A percentile compares a stretch with the other conserved stretches of the same genome.
Evolutionary conservation across 2,329 filamentous ascomycete genomes (phyloP).

Genomic region (Ramularia endophylla): DNA sequence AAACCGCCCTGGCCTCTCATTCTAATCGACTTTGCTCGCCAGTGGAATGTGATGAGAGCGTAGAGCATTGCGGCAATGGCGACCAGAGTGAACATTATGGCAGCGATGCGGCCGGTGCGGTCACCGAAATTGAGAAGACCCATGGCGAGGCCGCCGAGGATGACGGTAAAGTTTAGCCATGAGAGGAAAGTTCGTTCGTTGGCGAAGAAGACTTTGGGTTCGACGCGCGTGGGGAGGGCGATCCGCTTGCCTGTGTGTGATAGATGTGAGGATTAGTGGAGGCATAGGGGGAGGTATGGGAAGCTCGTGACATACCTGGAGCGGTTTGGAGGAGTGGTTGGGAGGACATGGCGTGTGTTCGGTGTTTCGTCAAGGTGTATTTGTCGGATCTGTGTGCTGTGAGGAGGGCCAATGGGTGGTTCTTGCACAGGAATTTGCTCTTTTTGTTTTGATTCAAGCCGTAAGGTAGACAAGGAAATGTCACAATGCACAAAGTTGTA

Average conservation of each 20-base stretch:
- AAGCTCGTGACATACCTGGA: slow-evolving; percentile 57
- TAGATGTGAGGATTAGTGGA: slow-evolving; percentile 8
- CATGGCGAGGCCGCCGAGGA: slow-evolving; percentile 91
- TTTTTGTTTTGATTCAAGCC: too few relatives aligned
- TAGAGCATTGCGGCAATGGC: slow-evolving; percentile 96
- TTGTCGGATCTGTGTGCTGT: too few relatives aligned
- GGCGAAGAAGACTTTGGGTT: slow-evolving; percentile 99
- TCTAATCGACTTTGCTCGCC: slow-evolving; percentile 89
- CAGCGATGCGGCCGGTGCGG: slow-evolving; percentile 77
- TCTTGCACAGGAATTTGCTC: too few relatives aligned
- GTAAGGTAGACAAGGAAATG: too few relatives aligned
- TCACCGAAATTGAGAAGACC: slow-evolving; percentile 99
- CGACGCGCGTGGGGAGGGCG: slow-evolving; percentile 92
- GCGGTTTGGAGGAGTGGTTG: slow-evolving; percentile 94
- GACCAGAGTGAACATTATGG: slow-evolving; percentile 88
- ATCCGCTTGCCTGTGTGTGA: slow-evolving; percentile 78
- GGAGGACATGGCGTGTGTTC: slow-evolving; percentile 66
- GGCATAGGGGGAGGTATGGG: slow-evolving; percentile 11
- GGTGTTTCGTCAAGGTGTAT: too few relatives aligned
- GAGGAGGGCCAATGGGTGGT: too few relatives aligned
- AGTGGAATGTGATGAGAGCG: slow-evolving; percentile 91
- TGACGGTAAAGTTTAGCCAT: slow-evolving; percentile 99
- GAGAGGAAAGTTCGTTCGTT: slow-evolving; percentile 99
- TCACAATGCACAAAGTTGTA: too few relatives aligned
- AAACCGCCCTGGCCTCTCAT: slow-evolving; percentile 90